Evolutionary conservation across 805 yeast genomes (phyloP).

Genomic region (Tetrapisispora pingtungensis): DNA sequence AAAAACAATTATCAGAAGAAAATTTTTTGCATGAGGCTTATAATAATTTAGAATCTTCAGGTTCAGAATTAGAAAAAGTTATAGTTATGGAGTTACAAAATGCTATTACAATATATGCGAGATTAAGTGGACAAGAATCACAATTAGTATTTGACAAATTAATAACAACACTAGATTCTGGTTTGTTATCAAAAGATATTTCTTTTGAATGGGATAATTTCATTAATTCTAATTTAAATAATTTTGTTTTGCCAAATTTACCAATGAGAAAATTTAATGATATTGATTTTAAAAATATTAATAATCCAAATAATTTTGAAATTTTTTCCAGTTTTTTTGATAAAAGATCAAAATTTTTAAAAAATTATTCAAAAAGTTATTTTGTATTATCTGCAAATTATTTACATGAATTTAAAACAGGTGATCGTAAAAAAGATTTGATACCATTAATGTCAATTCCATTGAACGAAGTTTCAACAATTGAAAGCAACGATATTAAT

Average conservation of each 20-base stretch:
- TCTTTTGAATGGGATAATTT: constrained; percentile 84
- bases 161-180: constrained; percentile 54
- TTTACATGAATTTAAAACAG: constrained; percentile 80
- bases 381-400: constrained; percentile 83
- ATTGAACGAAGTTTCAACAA: constrained; percentile 50
- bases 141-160: constrained; percentile 58
- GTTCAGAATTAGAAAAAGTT: constrained; percentile 78
- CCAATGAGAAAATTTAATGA: constrained; percentile 55
- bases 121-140: constrained; percentile 61
- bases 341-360: constrained; percentile 81
- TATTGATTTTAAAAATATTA: constrained; percentile 55
- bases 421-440: constrained; percentile 73
- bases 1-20: constrained; percentile 71
- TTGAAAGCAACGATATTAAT: not conserved
- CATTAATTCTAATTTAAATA: constrained; percentile 51
- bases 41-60: constrained; percentile 76
- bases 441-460: constrained; percentile 75
- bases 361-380: constrained; percentile 85
- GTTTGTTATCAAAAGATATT: constrained; percentile 69
- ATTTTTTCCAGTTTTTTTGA: constrained; percentile 76
- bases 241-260: constrained; percentile 53
- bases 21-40: constrained; percentile 82
- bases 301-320: constrained; percentile 56
- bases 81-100: constrained; percentile 81
- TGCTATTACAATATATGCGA: constrained; percentile 64